These are phyloP conservation scores for Heterobasidion occidentale DNA, from an alignment of 1,284 basidiomycete species.

Conservation along the genomic window DNA sequence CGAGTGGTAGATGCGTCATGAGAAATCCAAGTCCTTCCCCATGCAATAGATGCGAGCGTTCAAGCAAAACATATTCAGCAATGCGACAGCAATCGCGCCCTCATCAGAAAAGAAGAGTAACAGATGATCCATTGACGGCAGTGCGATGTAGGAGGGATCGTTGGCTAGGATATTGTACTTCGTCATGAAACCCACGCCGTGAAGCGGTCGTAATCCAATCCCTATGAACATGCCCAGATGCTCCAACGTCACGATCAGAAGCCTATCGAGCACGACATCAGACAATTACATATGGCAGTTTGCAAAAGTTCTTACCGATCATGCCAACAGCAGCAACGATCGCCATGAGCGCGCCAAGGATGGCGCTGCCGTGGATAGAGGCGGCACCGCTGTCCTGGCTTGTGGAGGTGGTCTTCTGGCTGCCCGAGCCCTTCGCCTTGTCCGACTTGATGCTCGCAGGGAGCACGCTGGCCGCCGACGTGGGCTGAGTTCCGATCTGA, in stretches of 20 bases:
- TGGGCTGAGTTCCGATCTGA: slow-evolving; percentile 61
- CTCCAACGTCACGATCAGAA: background rate
- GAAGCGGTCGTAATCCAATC: background rate
- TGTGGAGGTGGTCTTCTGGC: background rate
- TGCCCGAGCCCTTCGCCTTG: slow-evolving; percentile 1
- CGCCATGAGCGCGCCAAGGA: slow-evolving; percentile 18
- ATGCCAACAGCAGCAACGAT: slow-evolving; percentile 18
- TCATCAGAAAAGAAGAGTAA: background rate
- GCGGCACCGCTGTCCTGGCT: background rate
- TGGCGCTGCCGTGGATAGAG: slow-evolving; percentile 11
- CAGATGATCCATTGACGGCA: background rate
- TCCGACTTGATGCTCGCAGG: slow-evolving; percentile 41
- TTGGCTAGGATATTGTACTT: background rate
- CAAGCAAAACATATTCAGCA: too few relatives aligned
- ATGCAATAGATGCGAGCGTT: too few relatives aligned
- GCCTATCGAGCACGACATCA: background rate
- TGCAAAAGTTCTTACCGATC: slow-evolving; percentile 1
- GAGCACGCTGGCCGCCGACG: slow-evolving; percentile 34
- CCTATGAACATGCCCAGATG: background rate
- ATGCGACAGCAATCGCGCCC: too few relatives aligned
- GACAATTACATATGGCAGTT: background rate
- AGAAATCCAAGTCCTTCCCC: too few relatives aligned
- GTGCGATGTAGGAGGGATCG: background rate
- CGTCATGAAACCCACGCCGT: background rate
- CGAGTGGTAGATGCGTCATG: too few relatives aligned